phyloP scores from a whole-genome alignment of 805 yeast genomes.

The Wickerhamiella sergipiensis region DNA sequence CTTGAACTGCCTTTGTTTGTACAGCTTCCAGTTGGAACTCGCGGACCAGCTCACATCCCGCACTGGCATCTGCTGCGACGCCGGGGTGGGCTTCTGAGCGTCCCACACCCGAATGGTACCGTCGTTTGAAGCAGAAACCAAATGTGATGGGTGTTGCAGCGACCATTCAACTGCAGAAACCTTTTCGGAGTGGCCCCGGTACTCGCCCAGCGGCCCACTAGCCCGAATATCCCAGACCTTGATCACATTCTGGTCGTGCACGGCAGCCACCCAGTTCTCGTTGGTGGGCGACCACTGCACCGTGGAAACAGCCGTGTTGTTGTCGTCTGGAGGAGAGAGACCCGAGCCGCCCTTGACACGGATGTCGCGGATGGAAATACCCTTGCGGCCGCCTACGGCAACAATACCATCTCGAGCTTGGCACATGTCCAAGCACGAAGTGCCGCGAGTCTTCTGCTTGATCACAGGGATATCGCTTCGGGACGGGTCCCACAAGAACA shows the following conservation, averaged over 20 bases:
- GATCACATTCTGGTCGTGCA: constrained; percentile 37
- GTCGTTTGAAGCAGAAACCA: constrained; percentile 49
- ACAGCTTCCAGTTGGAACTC: constrained; percentile 18
- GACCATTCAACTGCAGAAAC: constrained; percentile 53
- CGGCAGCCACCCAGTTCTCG: constrained; percentile 50
- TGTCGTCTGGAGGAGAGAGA: constrained; percentile 30
- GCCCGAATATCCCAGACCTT: constrained; percentile 68
- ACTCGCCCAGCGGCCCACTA: constrained; percentile 35
- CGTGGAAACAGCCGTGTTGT: constrained; percentile 26
- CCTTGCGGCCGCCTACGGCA: constrained; percentile 50
- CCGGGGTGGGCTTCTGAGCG: constrained; percentile 1
- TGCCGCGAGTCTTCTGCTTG: constrained; percentile 38
- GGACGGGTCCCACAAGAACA: constrained; percentile 66
- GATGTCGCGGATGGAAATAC: constrained; percentile 61
- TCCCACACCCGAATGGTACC: constrained; percentile 63
- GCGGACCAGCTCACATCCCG: constrained; percentile 3
- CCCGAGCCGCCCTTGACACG: constrained; percentile 36
- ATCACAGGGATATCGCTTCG: constrained; percentile 46
- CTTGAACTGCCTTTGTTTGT: constrained; percentile 16
- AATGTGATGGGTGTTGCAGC: constrained; percentile 28
- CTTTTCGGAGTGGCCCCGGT: constrained; percentile 42
- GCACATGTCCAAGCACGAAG: constrained; percentile 36
- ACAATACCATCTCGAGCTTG: constrained; percentile 36
- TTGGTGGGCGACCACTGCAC: constrained; percentile 54
- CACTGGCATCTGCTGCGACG: neutral